phyloP scores from a whole-genome alignment of 495 filamentous ascomycete species.

The Podospora pseudopauciseta region DNA sequence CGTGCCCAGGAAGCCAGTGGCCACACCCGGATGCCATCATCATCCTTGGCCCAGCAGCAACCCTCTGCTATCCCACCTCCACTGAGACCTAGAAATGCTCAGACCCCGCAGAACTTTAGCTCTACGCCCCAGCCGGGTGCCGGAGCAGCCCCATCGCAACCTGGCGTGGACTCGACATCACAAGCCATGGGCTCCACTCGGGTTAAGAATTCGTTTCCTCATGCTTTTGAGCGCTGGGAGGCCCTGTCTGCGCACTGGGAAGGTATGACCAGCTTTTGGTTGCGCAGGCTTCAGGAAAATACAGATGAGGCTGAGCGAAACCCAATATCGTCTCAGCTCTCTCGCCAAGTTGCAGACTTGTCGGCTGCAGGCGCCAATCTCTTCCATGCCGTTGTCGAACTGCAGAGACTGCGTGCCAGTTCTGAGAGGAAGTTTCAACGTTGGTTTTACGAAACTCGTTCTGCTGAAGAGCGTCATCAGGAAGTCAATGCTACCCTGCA shows the following conservation, averaged over 20 bases:
- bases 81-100: slow-evolving; percentile 24
- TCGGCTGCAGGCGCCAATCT: slow-evolving; percentile 95
- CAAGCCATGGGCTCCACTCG: slow-evolving; percentile 30
- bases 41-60: slow-evolving; percentile 16
- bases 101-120: slow-evolving; percentile 22
- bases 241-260: slow-evolving; percentile 97
- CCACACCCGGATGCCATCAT: slow-evolving; percentile 16
- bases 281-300: slow-evolving; percentile 84
- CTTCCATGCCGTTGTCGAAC: slow-evolving; percentile 94
- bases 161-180: slow-evolving; percentile 32
- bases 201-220: slow-evolving; percentile 67
- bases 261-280: slow-evolving; percentile 95
- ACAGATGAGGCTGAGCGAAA: slow-evolving; percentile 76
- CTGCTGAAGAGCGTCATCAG: slow-evolving; percentile 78
- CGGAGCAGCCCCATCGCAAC: slow-evolving; percentile 23
- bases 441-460: slow-evolving; percentile 94
- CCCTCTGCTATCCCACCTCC: slow-evolving; percentile 22
- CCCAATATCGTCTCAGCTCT: slow-evolving; percentile 80
- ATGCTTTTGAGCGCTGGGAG: slow-evolving; percentile 98
- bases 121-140: slow-evolving; percentile 15
- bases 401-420: slow-evolving; percentile 91
- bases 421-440: slow-evolving; percentile 97
- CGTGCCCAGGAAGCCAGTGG: slow-evolving; percentile 29
- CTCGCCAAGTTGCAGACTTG: slow-evolving; percentile 89
- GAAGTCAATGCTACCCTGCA: slow-evolving; percentile 83